Percentiles rank a stretch among this genome's conserved stretches.
phyloP scores from a whole-genome alignment of 2,329 filamentous ascomycete species.

The Gliomastix tumulicola region DNA sequence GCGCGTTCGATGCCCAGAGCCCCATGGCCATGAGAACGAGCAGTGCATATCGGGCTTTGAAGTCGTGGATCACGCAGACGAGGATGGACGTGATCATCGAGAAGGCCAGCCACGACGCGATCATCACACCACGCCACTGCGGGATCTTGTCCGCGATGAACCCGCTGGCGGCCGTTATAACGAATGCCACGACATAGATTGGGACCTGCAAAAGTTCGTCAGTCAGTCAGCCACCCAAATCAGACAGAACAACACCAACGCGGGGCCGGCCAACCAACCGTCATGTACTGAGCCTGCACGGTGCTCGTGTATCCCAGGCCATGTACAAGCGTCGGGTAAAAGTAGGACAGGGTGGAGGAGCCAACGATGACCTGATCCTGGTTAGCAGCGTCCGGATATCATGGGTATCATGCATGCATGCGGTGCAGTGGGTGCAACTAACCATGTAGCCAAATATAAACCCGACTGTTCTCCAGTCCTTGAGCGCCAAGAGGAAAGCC shows the following conservation, averaged over 20 bases:
- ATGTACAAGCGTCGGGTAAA: slow-evolving; percentile 21
- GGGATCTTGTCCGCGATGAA: slow-evolving; percentile 37
- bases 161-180: slow-evolving; percentile 36
- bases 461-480: slow-evolving; percentile 14
- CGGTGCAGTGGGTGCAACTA: too few relatives aligned
- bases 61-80: slow-evolving; percentile 40
- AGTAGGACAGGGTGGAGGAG: slow-evolving; percentile 19
- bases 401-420: too few relatives aligned
- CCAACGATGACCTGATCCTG: slow-evolving; percentile 20
- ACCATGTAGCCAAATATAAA: slow-evolving; percentile 18
- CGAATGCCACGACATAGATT: slow-evolving; percentile 44
- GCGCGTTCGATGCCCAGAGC: slow-evolving; percentile 44
- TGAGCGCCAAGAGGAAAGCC: slow-evolving; percentile 16
- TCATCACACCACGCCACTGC: slow-evolving; percentile 34
- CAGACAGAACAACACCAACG: too few relatives aligned
- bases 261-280: too few relatives aligned
- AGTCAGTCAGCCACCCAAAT: not conserved
- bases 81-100: slow-evolving; percentile 26
- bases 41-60: slow-evolving; percentile 41
- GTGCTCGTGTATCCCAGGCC: slow-evolving; percentile 18
- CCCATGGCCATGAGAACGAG: slow-evolving; percentile 47
- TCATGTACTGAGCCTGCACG: slow-evolving; percentile 16
- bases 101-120: slow-evolving; percentile 37
- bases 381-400: too few relatives aligned
- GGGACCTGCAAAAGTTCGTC: slow-evolving; percentile 32